Base-by-base conservation (phyloP, 2,329 filamentous ascomycete species). In the Claviceps arundinis region DNA sequence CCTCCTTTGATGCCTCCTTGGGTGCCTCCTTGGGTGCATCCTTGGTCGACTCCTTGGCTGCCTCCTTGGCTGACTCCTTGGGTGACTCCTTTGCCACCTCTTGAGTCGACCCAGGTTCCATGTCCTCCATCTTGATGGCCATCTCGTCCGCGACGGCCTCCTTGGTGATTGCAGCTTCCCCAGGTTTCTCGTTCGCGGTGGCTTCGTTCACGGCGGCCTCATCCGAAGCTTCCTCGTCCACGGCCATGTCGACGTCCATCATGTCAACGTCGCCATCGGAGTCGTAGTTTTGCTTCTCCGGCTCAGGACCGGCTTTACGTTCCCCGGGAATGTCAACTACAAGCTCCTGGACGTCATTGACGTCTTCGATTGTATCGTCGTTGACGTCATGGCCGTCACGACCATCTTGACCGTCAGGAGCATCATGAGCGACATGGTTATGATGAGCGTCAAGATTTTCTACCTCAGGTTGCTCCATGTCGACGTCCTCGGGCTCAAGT, bases 181-280 rank as follows among this genome's bases (percentile, higher is more conserved):
- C 30, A 9, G 30, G 9, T 34, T 34, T 4, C 30, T 34, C 30
- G 4, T 34, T 34, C 9, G 30, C 30, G 9, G 9, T 34, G 30
- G 30, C 30, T 34, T 34, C 30, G 9, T 11, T 34, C 30, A 4
- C 9, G 30, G 30, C 4, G 30, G 8, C 30, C 30, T 34, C 30
- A 34, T 34, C 30, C 30, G 9, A 9, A 34, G 30, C 57, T n/a
- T 66, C 58, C 42, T 62, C 60, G 13, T 65, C 58, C 9, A 57
- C 57, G 1, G 65, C 55, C 0, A 64, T 54, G 1, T 64, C 62
- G 2, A 68, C 56, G 44, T 71, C 73, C 2, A 64, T 66, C 74
- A 78, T 78, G 9, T 74, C 73, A 6, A 78, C 66, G 58, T 78
- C 74, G 13, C 74, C 74, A 52, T 77, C 74, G 2, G 62, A 63